Conservation (phyloP, 805 yeast species). For the Candida sonorensis region DNA sequence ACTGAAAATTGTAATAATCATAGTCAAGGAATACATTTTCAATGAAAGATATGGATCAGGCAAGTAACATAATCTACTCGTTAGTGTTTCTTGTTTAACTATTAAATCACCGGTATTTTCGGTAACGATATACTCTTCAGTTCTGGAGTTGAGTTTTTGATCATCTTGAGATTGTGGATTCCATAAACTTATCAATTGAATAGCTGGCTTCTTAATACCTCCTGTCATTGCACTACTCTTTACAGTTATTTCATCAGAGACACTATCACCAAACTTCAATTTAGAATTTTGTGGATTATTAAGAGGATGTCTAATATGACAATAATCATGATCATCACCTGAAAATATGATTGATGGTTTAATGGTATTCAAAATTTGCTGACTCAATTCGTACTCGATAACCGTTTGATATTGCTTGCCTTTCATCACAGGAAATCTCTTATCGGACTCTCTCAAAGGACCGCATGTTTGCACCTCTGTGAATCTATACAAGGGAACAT, state of each 20-base stretch:
- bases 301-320: slow-evolving; percentile 57
- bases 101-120: slow-evolving; percentile 15
- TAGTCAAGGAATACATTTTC: slow-evolving; percentile 10
- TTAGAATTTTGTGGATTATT: slow-evolving; percentile 1
- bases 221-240: slow-evolving; percentile 91
- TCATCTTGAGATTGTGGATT: slow-evolving; percentile 17
- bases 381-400: slow-evolving; percentile 51
- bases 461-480: slow-evolving; percentile 61
- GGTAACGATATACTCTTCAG: slow-evolving; percentile 1
- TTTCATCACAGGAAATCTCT: slow-evolving; percentile 56
- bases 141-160: too few relatives aligned
- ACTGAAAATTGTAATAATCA: slow-evolving; percentile 10
- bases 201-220: slow-evolving; percentile 81
- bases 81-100: slow-evolving; percentile 22
- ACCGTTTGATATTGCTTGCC: slow-evolving; percentile 91
- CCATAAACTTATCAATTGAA: slow-evolving; percentile 68
- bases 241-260: slow-evolving; percentile 62
- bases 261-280: slow-evolving; percentile 5
- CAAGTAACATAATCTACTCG: slow-evolving; percentile 23
- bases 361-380: slow-evolving; percentile 47
- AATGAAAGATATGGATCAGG: slow-evolving; percentile 23
- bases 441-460: slow-evolving; percentile 58
- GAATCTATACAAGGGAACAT: slow-evolving; percentile 80
- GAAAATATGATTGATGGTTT: slow-evolving; percentile 70
- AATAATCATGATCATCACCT: slow-evolving; percentile 97